Conservation (phyloP, 2,329 filamentous ascomycete species). For the Arthrobotrys conoides region DNA sequence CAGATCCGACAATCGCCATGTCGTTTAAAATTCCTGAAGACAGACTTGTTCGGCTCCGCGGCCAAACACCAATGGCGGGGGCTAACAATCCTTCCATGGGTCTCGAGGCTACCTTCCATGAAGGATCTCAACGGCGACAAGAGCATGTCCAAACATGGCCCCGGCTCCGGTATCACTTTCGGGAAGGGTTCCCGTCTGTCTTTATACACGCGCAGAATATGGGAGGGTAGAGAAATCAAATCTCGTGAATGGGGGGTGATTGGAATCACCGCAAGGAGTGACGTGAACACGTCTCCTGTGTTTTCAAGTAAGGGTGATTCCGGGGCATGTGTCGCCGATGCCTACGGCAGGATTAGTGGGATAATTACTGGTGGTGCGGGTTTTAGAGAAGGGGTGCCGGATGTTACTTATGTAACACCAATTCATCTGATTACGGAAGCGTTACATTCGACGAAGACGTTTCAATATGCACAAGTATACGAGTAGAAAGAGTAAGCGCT, state of each 20-base stretch:
- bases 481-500: too few species aligned
- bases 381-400: not conserved
- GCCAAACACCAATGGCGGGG: not conserved
- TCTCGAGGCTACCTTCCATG: not conserved
- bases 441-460: not conserved
- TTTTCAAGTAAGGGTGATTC: conserved; percentile 1
- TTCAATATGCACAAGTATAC: conserved; percentile 1
- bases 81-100: not conserved
- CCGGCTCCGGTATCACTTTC: not conserved
- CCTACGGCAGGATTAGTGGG: conserved; percentile 4
- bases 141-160: not conserved
- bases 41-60: conserved; percentile 3
- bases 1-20: conserved; percentile 10
- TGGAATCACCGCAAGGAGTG: not conserved
- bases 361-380: conserved; percentile 2
- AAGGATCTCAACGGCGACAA: not conserved
- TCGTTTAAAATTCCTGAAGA: conserved; percentile 8
- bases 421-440: conserved; percentile 1
- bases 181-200: conserved; percentile 7
- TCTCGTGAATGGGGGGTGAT: conserved; percentile 10
- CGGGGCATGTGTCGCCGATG: conserved; percentile 7
- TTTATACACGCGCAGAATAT: not conserved
- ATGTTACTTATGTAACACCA: conserved; percentile 14
- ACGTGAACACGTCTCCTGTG: not conserved
- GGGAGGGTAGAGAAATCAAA: not conserved